phyloP scores from a whole-genome alignment of 768 basidiomycete genomes.

The Gloeostereum incarnatum region DNA sequence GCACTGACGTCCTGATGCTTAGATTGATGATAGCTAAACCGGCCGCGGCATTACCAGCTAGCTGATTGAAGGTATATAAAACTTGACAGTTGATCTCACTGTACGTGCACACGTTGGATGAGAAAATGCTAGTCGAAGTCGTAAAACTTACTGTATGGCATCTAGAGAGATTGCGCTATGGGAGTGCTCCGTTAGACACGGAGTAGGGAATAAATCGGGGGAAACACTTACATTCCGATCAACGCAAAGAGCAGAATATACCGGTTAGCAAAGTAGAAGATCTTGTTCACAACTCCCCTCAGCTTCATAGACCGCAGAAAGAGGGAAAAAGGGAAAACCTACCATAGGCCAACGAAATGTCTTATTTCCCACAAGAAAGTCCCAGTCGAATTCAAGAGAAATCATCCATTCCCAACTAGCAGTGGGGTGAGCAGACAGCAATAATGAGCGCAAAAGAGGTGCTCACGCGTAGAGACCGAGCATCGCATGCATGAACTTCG shows the following conservation, averaged over 20 bases:
- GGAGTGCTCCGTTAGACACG: slow-evolving; percentile 5
- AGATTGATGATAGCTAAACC: slow-evolving; percentile 68
- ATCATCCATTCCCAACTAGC: slow-evolving; percentile 60
- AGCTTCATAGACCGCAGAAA: not conserved
- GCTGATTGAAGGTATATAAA: slow-evolving; percentile 60
- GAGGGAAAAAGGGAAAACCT: slow-evolving; percentile 8
- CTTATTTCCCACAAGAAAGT: slow-evolving; percentile 45
- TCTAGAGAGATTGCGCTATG: slow-evolving; percentile 48
- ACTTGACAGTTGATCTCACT: slow-evolving; percentile 55
- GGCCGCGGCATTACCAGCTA: slow-evolving; percentile 55
- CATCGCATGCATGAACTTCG: slow-evolving; percentile 50
- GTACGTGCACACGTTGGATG: slow-evolving; percentile 2
- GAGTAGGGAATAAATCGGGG: slow-evolving; percentile 3
- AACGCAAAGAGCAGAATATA: slow-evolving; percentile 57
- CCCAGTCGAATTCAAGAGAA: slow-evolving; percentile 57
- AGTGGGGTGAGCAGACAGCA: slow-evolving; percentile 5
- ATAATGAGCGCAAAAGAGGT: not conserved
- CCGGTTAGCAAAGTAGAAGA: slow-evolving; percentile 63
- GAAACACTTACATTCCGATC: slow-evolving; percentile 52
- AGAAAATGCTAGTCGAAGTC: not conserved
- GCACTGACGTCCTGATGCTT: slow-evolving; percentile 53
- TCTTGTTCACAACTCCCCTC: slow-evolving; percentile 20
- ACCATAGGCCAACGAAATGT: slow-evolving; percentile 65
- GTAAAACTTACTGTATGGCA: slow-evolving; percentile 35
- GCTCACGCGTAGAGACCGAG: slow-evolving; percentile 53